Percentiles rank a stretch among this genome's conserved stretches.
These are phyloP conservation scores for Oryza rufipogon DNA, from an alignment of 176 grass and related monocot genomes.

Conservation along the genomic window DNA sequence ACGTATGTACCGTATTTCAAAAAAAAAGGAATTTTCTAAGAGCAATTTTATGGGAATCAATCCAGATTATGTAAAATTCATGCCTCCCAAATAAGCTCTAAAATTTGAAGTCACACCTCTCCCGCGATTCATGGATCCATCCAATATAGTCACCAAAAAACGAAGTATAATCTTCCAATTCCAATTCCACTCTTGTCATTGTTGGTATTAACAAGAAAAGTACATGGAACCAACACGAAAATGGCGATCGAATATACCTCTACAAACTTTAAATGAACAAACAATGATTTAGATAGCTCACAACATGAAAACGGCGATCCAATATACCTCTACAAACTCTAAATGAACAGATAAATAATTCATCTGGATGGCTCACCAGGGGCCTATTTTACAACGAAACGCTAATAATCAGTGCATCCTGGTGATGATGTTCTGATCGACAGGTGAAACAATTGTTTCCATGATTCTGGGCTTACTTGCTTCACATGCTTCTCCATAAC, in stretches of 20 bases:
- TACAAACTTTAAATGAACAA: background rate
- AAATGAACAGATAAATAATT: background rate
- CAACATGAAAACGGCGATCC: background rate
- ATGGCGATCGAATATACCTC: background rate
- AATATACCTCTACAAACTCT: background rate
- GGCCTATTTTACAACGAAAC: background rate
- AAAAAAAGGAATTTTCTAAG: no score
- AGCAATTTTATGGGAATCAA: background rate
- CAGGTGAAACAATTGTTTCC: background rate
- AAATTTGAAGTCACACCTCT: background rate
- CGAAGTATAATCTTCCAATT: background rate
- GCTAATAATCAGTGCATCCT: background rate
- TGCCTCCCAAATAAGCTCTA: background rate
- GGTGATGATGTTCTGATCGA: background rate
- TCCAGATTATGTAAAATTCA: no score
- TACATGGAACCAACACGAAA: background rate
- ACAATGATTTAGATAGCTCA: background rate
- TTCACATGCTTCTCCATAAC: background rate
- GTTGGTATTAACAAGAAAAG: background rate
- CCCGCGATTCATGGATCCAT: background rate
- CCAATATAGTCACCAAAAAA: background rate
- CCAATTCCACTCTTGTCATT: background rate
- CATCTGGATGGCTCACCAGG: background rate
- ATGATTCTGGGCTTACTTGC: background rate
- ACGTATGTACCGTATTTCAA: no score